phyloP scores from a whole-genome alignment of 371 early-diverging fungal genomes.

The Mucor piriformis region DNA sequence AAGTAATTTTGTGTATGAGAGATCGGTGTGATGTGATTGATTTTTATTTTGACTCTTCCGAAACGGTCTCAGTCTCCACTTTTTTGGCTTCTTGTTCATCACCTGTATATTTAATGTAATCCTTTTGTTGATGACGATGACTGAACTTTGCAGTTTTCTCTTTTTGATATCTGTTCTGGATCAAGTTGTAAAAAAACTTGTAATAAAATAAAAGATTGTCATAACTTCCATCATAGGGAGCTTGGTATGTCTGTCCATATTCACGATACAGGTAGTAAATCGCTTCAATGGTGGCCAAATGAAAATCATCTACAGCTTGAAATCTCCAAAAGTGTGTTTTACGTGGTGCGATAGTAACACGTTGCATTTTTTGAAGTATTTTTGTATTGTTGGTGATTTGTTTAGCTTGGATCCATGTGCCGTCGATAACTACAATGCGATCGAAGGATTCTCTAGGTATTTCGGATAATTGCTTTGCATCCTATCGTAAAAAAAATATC shows the following conservation, averaged over 20 bases:
- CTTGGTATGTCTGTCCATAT: conserved; percentile 50
- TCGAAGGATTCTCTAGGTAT: conserved; percentile 69
- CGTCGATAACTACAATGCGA: conserved; percentile 85
- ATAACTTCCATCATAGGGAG: conserved; percentile 68
- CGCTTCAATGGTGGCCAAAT: conserved; percentile 94
- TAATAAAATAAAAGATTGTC: conserved; percentile 91
- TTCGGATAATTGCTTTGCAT: conserved; percentile 65
- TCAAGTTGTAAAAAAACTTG: conserved; percentile 82
- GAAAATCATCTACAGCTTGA: conserved; percentile 71
- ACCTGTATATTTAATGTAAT: conserved; percentile 30
- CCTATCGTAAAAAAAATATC: conserved; percentile 54
- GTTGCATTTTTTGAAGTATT: conserved; percentile 49
- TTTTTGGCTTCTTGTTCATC: not conserved
- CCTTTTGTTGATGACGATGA: conserved; percentile 29
- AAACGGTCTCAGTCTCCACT: no score
- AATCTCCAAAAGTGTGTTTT: conserved; percentile 92
- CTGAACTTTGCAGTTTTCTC: conserved; percentile 21
- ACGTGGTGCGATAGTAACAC: conserved; percentile 65
- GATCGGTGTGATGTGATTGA: no score
- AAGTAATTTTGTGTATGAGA: not conserved
- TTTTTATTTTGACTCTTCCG: not conserved
- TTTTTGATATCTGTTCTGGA: conserved; percentile 71
- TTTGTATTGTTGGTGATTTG: conserved; percentile 66
- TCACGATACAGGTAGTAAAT: conserved; percentile 90
- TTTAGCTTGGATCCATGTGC: conserved; percentile 91